Evolutionary conservation across 202 grass and related monocot species (phyloP), one percentile per base, ranked within the genome.

Genomic region (Dendrocalamus latiflorus): DNA sequence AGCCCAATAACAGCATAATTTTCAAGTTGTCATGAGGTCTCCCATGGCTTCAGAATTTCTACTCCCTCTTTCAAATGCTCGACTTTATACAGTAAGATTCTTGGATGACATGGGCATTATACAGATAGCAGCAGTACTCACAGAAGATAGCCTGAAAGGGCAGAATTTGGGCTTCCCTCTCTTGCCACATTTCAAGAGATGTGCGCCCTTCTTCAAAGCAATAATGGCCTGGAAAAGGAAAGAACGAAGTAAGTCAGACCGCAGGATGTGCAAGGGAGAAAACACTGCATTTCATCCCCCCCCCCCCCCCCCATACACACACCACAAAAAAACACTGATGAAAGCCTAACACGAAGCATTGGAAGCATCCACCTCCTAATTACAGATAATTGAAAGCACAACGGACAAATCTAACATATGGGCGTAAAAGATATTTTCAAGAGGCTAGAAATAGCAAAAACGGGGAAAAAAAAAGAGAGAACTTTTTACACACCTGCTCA

Each of bases 101-200:
- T 64, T 70, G 21, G 79, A 82, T 34, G 55, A 34, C 28, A 77
- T 22, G 50, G 48, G 77, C 8, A 68, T 67, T 8, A 39, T n/a
- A 22, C 30, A 76, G 50, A 45, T 39, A 5, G 12, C 10, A 76
- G 39, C 76, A 66, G 6, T 24, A 85, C 84, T 85, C 50, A 94
- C 86, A 34, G 84, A 60, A 74, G 89, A 89, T 8, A 92, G 62
- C 41, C 86, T 81, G 76, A 92, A 97, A 69, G 90, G 81, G 16
- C 92, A 89, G 68, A 91, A 91, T 54, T 91, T 91, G 38, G 89
- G 92, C 81, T 91, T 91, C 34, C 92, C 92, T 89, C 89, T 80
- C 74, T 84, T 94, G 76, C 89, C 87, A 33, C 84, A 90, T 69
- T 84, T 91, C n/a, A 92, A 88, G 47, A 88, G 83, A 84, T 92